These are phyloP conservation scores for Microdochium nivale DNA, from an alignment of 2,329 filamentous ascomycete genomes.

Conservation along the genomic window DNA sequence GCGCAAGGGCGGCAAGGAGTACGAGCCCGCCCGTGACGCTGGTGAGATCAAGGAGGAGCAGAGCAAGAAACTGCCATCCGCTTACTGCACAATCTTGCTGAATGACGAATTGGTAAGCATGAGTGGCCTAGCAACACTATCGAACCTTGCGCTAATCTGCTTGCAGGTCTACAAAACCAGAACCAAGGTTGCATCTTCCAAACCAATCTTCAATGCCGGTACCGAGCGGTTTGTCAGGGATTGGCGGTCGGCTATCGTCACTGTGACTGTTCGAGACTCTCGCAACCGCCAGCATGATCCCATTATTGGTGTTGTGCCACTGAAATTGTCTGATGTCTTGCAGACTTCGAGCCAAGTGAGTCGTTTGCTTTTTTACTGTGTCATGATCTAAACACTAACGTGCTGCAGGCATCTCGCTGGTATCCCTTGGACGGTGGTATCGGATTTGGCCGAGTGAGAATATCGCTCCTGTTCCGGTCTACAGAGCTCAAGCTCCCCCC, in stretches of 20 bases:
- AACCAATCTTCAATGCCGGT: slow-evolving; percentile 95
- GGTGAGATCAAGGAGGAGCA: slow-evolving; percentile 85
- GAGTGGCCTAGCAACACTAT: slow-evolving; percentile 1
- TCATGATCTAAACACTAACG: slow-evolving; percentile 12
- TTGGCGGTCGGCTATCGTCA: slow-evolving; percentile 82
- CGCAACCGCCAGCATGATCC: slow-evolving; percentile 90
- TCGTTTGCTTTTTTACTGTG: slow-evolving; percentile 1
- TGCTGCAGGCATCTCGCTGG: slow-evolving; percentile 54
- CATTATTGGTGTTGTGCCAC: slow-evolving; percentile 81
- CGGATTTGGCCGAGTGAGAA: slow-evolving; percentile 80
- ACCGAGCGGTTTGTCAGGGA: slow-evolving; percentile 90
- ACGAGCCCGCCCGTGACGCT: slow-evolving; percentile 75
- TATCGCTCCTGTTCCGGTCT: slow-evolving; percentile 84
- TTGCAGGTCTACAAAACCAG: slow-evolving; percentile 74
- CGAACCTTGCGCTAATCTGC: slow-evolving; percentile 17
- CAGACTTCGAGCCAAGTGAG: slow-evolving; percentile 68
- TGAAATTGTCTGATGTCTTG: slow-evolving; percentile 82
- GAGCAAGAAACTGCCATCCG: slow-evolving; percentile 70
- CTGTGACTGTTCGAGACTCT: slow-evolving; percentile 79
- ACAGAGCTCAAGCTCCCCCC: slow-evolving; percentile 82
- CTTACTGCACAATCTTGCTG: slow-evolving; percentile 85
- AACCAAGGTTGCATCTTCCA: slow-evolving; percentile 85
- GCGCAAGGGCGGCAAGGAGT: slow-evolving; percentile 69
- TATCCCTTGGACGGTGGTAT: slow-evolving; percentile 95
- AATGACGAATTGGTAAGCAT: slow-evolving; percentile 68